Evolutionary conservation across 495 filamentous ascomycete genomes (phyloP).

Genomic region (Penicillium bovifimosum): DNA sequence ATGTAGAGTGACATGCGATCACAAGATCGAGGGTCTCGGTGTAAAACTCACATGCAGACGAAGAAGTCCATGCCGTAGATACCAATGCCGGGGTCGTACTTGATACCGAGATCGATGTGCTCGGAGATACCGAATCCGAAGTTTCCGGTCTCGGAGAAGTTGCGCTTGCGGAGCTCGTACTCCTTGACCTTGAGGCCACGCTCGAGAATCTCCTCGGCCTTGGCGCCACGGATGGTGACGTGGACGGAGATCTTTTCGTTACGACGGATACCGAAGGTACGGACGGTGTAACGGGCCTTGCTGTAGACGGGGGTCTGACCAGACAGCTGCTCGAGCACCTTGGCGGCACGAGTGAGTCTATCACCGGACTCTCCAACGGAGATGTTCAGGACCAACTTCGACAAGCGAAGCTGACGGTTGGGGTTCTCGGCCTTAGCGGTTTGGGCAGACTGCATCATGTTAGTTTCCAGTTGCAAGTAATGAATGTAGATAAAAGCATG

Average conservation of each 20-base stretch:
- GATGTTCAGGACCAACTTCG: slow-evolving; percentile 99
- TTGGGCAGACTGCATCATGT: slow-evolving; percentile 49
- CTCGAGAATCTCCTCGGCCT: slow-evolving; percentile 99
- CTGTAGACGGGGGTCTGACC: slow-evolving; percentile 99
- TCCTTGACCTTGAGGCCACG: slow-evolving; percentile 99
- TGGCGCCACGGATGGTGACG: slow-evolving; percentile 98
- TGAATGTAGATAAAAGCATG: not conserved
- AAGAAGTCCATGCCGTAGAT: slow-evolving; percentile 99
- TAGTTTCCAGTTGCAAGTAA: slow-evolving; percentile 8
- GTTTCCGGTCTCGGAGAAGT: slow-evolving; percentile 99
- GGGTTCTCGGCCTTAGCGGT: slow-evolving; percentile 87
- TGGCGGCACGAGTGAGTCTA: slow-evolving; percentile 98
- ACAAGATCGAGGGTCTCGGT: not conserved
- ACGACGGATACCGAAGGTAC: slow-evolving; percentile 99
- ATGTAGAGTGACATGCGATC: not conserved
- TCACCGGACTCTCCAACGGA: slow-evolving; percentile 99
- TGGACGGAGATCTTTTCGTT: slow-evolving; percentile 99
- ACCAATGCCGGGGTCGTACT: slow-evolving; percentile 98
- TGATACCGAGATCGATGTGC: slow-evolving; percentile 99
- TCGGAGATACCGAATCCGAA: slow-evolving; percentile 99
- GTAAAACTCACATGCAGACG: slow-evolving; percentile 82
- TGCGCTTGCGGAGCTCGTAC: slow-evolving; percentile 97
- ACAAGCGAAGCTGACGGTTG: slow-evolving; percentile 99
- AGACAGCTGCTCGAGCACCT: slow-evolving; percentile 98
- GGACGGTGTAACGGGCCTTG: slow-evolving; percentile 99